phyloP scores from a whole-genome alignment of 345 rosid genomes.

The Eucalyptus urophylla region DNA sequence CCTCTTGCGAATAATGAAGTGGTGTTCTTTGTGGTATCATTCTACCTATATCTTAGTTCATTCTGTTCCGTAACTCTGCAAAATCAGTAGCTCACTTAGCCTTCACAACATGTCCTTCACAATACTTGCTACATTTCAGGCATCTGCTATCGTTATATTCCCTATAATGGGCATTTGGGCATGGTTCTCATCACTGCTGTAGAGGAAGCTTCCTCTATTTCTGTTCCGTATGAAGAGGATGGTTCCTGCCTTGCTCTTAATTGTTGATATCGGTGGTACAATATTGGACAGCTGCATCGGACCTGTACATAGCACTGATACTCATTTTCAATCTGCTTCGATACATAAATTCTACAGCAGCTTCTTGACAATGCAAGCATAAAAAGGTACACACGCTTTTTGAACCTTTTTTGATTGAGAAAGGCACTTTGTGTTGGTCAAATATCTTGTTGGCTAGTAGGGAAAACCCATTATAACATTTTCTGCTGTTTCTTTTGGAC shows the following conservation, averaged over 20 bases:
- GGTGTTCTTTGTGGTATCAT: constrained; percentile 64
- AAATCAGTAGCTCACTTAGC: not conserved
- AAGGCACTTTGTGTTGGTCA: not conserved
- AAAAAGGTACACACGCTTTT: not conserved
- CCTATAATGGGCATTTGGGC: constrained; percentile 59
- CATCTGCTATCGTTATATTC: constrained; percentile 58
- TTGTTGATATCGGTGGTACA: not conserved
- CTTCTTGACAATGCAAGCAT: not conserved
- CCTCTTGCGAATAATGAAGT: constrained; percentile 46
- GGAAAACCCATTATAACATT: not conserved
- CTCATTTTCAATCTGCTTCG: not conserved
- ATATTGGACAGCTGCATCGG: not conserved
- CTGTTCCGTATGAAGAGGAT: not conserved
- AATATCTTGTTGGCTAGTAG: not conserved
- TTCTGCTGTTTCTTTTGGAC: not conserved
- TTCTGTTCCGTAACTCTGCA: not conserved
- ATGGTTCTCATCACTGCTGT: constrained; percentile 21
- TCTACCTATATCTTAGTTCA: not conserved
- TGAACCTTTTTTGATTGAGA: not conserved
- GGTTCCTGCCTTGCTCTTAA: not conserved
- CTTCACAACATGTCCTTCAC: not conserved
- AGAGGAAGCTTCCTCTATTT: not conserved
- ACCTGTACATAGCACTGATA: not conserved
- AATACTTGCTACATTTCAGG: constrained; percentile 30
- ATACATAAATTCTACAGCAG: not conserved